Evolutionary conservation across 371 early-diverging fungal species (phyloP).

Genomic region (Actinomucor elegans): DNA sequence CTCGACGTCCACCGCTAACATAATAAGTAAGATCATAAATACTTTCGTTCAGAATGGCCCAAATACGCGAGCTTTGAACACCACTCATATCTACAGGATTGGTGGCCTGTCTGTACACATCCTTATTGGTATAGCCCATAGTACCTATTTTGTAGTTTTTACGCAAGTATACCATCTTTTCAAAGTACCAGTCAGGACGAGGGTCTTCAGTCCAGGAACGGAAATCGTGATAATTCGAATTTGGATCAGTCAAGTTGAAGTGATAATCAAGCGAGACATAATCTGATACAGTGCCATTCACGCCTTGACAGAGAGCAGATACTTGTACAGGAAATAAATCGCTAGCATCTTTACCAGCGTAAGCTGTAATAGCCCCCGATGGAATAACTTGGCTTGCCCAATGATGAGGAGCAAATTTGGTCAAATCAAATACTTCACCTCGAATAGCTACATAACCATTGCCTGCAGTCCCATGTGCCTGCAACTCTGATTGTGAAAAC

Average conservation of each 20-base stretch:
- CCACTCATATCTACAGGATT: slow-evolving; percentile 28
- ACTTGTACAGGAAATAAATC: slow-evolving; percentile 77
- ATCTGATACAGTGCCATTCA: slow-evolving; percentile 31
- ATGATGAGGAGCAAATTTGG: slow-evolving; percentile 59
- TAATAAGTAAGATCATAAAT: slow-evolving; percentile 62
- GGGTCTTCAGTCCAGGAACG: slow-evolving; percentile 37
- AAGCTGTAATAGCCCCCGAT: slow-evolving; percentile 51
- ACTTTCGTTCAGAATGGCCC: slow-evolving; percentile 58
- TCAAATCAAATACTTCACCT: slow-evolving; percentile 74
- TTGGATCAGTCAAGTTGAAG: slow-evolving; percentile 36
- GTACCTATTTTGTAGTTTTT: slow-evolving; percentile 49
- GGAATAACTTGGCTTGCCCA: slow-evolving; percentile 48
- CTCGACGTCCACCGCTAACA: slow-evolving; percentile 35
- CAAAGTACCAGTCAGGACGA: slow-evolving; percentile 55
- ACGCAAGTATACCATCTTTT: slow-evolving; percentile 50
- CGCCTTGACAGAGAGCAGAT: slow-evolving; percentile 50
- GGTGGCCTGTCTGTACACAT: slow-evolving; percentile 32
- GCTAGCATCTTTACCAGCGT: slow-evolving; percentile 68
- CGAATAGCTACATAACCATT: slow-evolving; percentile 64
- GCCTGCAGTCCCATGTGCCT: slow-evolving; percentile 27
- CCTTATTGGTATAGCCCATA: slow-evolving; percentile 38
- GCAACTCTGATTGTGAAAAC: slow-evolving; percentile 51
- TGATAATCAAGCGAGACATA: slow-evolving; percentile 41
- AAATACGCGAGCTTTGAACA: slow-evolving; percentile 22
- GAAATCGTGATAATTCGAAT: slow-evolving; percentile 44